Evolutionary conservation across 2,329 filamentous ascomycete genomes (phyloP), one percentile per base, ranked within the genome.

Genomic region (Pyricularia pennisetigena): DNA sequence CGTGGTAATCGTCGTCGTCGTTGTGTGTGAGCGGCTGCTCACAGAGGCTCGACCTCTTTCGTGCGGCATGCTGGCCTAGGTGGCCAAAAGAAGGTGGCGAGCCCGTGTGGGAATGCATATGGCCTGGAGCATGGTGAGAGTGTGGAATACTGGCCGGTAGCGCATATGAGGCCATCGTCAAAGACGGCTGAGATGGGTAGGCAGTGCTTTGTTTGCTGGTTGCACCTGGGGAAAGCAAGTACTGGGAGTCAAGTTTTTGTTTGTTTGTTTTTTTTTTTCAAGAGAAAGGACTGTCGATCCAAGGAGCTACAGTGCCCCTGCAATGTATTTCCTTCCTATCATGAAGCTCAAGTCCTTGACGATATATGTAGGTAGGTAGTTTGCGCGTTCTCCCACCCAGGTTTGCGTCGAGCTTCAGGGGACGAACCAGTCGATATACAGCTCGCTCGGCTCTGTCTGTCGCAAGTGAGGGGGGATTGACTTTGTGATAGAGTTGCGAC

Each of bases 91-190:
- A 76, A 9, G 78, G 74, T 20, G 78, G 76, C 35, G 80, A 78
- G 69, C 79, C 76, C 29, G 75, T 72, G 68, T 79, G 80, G 7
- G 78, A 75, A 71, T 82, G 78, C 64, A 78, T 75, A 71, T 75
- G 74, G 32, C 71, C 73, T 26, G 75, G 72, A 26, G 70, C 72
- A 61, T 75, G 75, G 69, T 70, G 80, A 69, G 79, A 80, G 71
- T 82, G 82, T 67, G 82, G 80, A 64, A 85, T 75, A 57, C 82
- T 78, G 49, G 82, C 80, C n/a, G 85, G 85, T 68, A 87, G 75
- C 67, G 81, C 79, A 74, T 85, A 87, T 26, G 85, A 82, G 54
- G 84, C 82, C 69, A 82, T 80, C 82, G 85, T 54, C 6, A n/a
- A 54, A n/a, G 41, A n/a, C 41, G 6, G 41, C 20, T 54, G 16